A percentile compares a stretch with the other conserved stretches of the same genome.
These are phyloP conservation scores for Aspergillus baeticus DNA, from an alignment of 495 filamentous ascomycete species.

Conservation along the genomic window DNA sequence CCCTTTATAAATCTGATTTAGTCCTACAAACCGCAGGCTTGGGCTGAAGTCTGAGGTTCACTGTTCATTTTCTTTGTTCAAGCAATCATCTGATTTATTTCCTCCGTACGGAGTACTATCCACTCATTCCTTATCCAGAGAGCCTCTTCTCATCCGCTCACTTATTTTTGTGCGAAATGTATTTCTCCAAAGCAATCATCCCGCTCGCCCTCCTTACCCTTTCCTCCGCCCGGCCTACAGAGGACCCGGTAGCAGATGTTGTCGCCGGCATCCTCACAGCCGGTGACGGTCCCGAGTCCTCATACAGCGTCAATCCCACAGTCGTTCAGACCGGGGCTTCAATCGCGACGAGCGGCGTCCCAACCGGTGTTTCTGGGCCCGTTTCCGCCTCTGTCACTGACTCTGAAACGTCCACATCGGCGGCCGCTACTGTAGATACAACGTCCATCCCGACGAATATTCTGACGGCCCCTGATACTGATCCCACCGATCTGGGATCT, in stretches of 20 bases:
- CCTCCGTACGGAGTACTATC: too few relatives aligned
- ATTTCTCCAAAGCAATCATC: neutral
- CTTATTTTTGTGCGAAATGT: conserved; percentile 5
- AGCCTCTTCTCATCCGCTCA: neutral
- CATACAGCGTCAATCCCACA: conserved; percentile 19
- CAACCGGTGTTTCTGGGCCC: neutral
- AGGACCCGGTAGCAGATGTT: conserved; percentile 15
- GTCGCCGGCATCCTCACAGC: conserved; percentile 27
- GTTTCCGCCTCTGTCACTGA: neutral
- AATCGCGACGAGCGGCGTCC: neutral
- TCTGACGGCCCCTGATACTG: conserved; percentile 1
- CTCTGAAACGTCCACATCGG: neutral
- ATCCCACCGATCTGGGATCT: neutral
- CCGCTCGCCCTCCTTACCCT: conserved; percentile 31
- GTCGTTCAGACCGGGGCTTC: conserved; percentile 16
- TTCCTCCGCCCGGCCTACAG: conserved; percentile 17
- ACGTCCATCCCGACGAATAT: conserved; percentile 4
- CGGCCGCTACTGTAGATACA: neutral
- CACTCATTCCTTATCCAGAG: too few relatives aligned
- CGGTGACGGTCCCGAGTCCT: conserved; percentile 15
- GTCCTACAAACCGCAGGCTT: neutral
- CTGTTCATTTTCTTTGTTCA: neutral
- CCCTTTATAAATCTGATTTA: neutral
- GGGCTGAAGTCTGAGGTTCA: neutral
- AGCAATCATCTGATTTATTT: too few relatives aligned